Evolutionary conservation across 1,139 yeast genomes (phyloP), one percentile per base, ranked within the genome.

Genomic region (Yamadazyma mexicana): DNA sequence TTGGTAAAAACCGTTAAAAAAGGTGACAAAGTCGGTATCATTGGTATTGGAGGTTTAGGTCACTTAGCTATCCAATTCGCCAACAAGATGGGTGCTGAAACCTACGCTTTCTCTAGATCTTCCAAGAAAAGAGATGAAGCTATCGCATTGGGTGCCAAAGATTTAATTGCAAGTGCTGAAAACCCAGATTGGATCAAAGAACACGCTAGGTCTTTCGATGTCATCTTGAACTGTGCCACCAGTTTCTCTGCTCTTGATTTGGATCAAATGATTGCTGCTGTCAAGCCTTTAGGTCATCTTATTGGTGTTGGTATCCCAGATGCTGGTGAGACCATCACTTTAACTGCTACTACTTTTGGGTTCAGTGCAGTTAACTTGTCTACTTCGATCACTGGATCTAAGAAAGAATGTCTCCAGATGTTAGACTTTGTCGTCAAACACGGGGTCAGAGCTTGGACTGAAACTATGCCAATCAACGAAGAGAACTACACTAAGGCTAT

Each of bases 291-390:
- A 51, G 76, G 76, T 40, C 61, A 63, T 35, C 69, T 78, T 52
- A 65, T 77, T 35, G 64, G 75, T 29, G 83, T 77, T 39, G 83
- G 85, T 38, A 64, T 78, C 42, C 80, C 80, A 35, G 64, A 69
- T 22, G 44, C 40, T 4, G 46, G 41, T 4, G 70, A 67, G 29
- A 48, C 46, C 24, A 52, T 60, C 30, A 41, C 34, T 7, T 47
- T 59, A 26, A 42, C 52, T 32, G 66, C 72, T 33, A 52, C 55
- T 42, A 42, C 56, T 26, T 55, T 69, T 46, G 51, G 66, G 45
- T 44, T 54, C 22, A 57, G 56, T 42, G 71, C 64, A 40, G 56
- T 58, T 20, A 46, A 59, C 24, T 59, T 70, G 37, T 62, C 66
- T 20, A 49, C 69, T 37, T 60, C 73, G 1, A 47, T 55, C 17